These are phyloP conservation scores for Lonicera japonica DNA, from an alignment of 129 eudicot genomes.

Conservation along the genomic window DNA sequence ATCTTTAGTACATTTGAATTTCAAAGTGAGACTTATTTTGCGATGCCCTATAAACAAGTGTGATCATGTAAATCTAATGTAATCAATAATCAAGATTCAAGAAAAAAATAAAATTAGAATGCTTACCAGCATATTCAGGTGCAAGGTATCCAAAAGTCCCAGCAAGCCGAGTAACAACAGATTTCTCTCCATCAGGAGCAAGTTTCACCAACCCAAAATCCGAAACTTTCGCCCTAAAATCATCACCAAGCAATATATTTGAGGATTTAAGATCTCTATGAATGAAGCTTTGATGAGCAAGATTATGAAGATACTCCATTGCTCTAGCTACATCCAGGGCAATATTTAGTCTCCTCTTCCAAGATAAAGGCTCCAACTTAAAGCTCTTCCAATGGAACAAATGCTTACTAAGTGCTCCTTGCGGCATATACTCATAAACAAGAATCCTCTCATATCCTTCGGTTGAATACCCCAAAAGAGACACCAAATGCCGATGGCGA, in stretches of 20 bases:
- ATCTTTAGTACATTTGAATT: too few relatives aligned
- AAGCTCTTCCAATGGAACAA: constrained; percentile 65
- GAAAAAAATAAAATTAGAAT: constrained; percentile 5
- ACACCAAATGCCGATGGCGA: constrained; percentile 83
- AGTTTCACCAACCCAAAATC: constrained; percentile 97
- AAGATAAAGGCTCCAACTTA: constrained; percentile 79
- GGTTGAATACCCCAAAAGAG: constrained; percentile 74
- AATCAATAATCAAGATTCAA: too few relatives aligned
- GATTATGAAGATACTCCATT: constrained; percentile 84
- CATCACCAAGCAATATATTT: constrained; percentile 88
- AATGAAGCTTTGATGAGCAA: constrained; percentile 90
- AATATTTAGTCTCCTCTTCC: constrained; percentile 89
- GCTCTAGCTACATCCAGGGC: constrained; percentile 98
- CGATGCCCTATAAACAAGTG: too few relatives aligned
- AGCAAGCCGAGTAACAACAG: constrained; percentile 81
- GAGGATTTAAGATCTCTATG: constrained; percentile 96
- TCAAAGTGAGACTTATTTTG: too few relatives aligned
- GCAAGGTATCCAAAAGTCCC: constrained; percentile 98
- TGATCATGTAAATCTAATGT: too few relatives aligned
- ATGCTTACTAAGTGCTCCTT: constrained; percentile 84
- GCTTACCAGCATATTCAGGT: constrained; percentile 98
- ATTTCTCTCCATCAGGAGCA: constrained; percentile 85
- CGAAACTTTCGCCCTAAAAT: constrained; percentile 87
- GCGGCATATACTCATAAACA: constrained; percentile 89
- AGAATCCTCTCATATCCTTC: constrained; percentile 77